Evolutionary conservation across 83 land plant genomes (phyloP), one percentile per base, ranked within the genome.

Genomic region (Diphasiastrum complanatum): DNA sequence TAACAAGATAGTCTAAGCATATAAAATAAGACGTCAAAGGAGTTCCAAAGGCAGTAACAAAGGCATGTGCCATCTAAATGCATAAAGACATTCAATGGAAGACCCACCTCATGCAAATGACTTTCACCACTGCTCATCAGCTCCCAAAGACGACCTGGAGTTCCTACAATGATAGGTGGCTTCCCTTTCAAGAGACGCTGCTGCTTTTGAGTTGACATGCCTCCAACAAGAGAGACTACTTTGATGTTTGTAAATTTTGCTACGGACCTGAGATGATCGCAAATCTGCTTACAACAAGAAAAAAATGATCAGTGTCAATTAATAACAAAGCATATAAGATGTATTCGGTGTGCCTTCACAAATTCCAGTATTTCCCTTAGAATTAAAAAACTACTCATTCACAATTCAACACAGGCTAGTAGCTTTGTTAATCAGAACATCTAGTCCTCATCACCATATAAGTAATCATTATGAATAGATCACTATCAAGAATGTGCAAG

Each of bases 121-220:
- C 45, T 50, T 41, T 95, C 83, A 12, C 99, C 97, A 47, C 70
- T 81, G 51, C 83, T 81, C 93, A 95, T 89, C 33, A 95, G 84
- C 65, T 95, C 97, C 99, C 99, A 95, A 16, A 95, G 62, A 45
- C 99, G 72, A 25, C 99, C 99, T 18, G 99, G 97, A 33, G 99
- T 95, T 59, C 92, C 99, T 71, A 95, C 97, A 45, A 95, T 67
- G 59, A 86, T 74, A 19, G 85, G 78, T 35, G 99, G 99, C 60
- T 78, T 82, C 33, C 63, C 64, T 67, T 75, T 90, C 29, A 95
- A 62, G 55, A 89, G 83, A 29, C 99, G 81, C 40, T 85, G 88
- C 66, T 95, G 99, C 79, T 95, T 95, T 47, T 95, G 84, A 27
- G 83, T 27, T 33, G 86, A 88, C 81, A 95, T 82, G 4, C 99